Base-by-base conservation (phyloP, 345 rosid genomes). In the Citrus cavaleriei region DNA sequence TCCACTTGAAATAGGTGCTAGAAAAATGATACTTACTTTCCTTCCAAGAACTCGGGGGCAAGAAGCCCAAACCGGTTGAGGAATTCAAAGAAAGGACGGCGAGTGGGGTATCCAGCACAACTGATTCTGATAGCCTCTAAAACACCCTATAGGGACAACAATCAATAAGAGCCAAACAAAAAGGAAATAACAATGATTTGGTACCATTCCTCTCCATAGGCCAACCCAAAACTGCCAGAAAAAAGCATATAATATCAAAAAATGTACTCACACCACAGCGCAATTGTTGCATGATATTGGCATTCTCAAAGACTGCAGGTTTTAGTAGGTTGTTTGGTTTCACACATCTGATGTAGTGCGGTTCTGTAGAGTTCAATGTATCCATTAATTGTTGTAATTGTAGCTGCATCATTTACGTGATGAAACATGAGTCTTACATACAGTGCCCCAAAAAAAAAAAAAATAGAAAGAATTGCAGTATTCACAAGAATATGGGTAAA, bases 41-140 rank as follows among this genome's bases (percentile, higher is more conserved):
- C 97, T 82, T 94, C 97, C 59, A 94, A 80, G 79, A 79, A 86
- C 65, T 88, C 88, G 0, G 95, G 85, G 55, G 82, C 84, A 63
- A 96, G 97, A 88, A 96, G 89, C 72, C 98, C 99, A 69, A 96
- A 96, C 69, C 98, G 85, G 81, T 90, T 93, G n/a, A 88, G 73
- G 84, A 96, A 96, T 88, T 96, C 98, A 61, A 93, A 96, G 83
- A 94, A 96, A 58, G 97, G 91, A 62, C 85, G 88, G 21, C 99
- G 97, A 84, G 99, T 96, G 65, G 99, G 99, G 83, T 91, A 96
- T 46, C 99, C 99, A 19, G 99, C 99, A 70, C 96, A 91, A 79
- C 99, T 96, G 81, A 96, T 96, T 88, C 98, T 90, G 80, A 96
- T 96, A 61, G 99, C 99, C 82, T 93, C 98, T 76, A 93, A 75